A percentile compares a stretch with the other conserved stretches of the same genome.
These are phyloP conservation scores for Leptodermis oblonga DNA, from an alignment of 257 asterid genomes.

Conservation along the genomic window DNA sequence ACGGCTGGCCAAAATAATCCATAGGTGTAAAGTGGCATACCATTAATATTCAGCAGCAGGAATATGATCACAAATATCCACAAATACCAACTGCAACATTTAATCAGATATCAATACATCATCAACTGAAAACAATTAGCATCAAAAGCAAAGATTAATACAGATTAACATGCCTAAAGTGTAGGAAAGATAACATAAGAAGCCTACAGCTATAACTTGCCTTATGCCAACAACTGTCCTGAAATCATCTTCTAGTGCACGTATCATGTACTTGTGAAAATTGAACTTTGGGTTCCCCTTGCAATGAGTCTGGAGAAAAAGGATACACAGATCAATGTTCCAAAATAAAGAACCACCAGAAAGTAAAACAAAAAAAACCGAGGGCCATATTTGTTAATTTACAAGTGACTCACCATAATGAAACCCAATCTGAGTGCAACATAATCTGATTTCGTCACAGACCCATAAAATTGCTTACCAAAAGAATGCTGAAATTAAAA, in stretches of 20 bases:
- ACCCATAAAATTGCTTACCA: conserved; percentile 83
- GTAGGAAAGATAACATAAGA: neutral
- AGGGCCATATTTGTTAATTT: conserved; percentile 1
- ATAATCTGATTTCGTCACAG: conserved; percentile 90
- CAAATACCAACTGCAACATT: conserved; percentile 86
- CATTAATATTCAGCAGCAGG: conserved; percentile 73
- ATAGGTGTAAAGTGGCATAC: conserved; percentile 39
- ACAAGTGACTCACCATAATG: conserved; percentile 52
- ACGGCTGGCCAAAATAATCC: neutral
- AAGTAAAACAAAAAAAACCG: conserved; percentile 20
- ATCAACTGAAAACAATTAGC: conserved; percentile 3
- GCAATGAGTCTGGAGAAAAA: conserved; percentile 73
- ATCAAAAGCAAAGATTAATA: neutral
- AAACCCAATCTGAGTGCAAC: conserved; percentile 82
- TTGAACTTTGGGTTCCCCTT: conserved; percentile 82
- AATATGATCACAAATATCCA: conserved; percentile 87
- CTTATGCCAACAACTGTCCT: conserved; percentile 93
- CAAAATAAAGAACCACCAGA: neutral
- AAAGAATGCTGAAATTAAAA: conserved; percentile 70
- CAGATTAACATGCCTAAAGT: neutral
- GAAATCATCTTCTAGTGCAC: conserved; percentile 96
- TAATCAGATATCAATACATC: conserved; percentile 16
- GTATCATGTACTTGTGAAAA: conserved; percentile 96
- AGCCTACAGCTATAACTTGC: conserved; percentile 34
- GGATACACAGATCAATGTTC: conserved; percentile 7